phyloP scores from a whole-genome alignment of 495 filamentous ascomycete species.

The Pyrenula massariospora region DNA sequence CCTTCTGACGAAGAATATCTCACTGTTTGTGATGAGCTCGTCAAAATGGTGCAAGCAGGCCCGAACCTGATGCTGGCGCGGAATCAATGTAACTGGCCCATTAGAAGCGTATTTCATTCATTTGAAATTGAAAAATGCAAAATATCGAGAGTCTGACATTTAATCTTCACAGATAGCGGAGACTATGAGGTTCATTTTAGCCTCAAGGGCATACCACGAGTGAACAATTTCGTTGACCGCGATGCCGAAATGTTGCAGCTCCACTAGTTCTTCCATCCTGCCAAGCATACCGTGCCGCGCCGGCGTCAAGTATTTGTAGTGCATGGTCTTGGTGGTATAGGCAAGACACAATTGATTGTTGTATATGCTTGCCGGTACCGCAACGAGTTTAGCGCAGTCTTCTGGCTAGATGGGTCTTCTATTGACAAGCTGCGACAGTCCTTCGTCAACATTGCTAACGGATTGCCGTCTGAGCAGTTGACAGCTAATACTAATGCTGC shows the following conservation, averaged over 20 bases:
- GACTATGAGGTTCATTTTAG: constrained; percentile 9
- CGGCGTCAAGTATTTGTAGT: constrained; percentile 5
- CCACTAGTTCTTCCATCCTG: constrained; percentile 5
- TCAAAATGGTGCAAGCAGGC: neutral
- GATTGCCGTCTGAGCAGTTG: constrained; percentile 6
- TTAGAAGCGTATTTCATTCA: no score
- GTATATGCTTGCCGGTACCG: constrained; percentile 10
- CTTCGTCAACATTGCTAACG: constrained; percentile 6
- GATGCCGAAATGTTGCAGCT: constrained; percentile 11
- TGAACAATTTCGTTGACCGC: constrained; percentile 10
- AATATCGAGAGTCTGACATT: no score
- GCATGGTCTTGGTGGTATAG: constrained; percentile 19
- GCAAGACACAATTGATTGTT: constrained; percentile 20
- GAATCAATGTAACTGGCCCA: neutral
- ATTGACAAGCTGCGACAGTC: constrained; percentile 12
- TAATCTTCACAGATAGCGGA: constrained; percentile 4
- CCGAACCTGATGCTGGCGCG: neutral
- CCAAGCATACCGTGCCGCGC: no score
- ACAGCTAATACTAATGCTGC: constrained; percentile 1
- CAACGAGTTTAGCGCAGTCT: constrained; percentile 8
- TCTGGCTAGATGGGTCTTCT: constrained; percentile 11
- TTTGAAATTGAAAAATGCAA: no score
- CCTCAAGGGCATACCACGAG: constrained; percentile 13
- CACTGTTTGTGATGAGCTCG: neutral
- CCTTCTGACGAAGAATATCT: neutral